Base-by-base conservation (phyloP, 73 alveolate species). In the Blepharisma stoltei region DNA sequence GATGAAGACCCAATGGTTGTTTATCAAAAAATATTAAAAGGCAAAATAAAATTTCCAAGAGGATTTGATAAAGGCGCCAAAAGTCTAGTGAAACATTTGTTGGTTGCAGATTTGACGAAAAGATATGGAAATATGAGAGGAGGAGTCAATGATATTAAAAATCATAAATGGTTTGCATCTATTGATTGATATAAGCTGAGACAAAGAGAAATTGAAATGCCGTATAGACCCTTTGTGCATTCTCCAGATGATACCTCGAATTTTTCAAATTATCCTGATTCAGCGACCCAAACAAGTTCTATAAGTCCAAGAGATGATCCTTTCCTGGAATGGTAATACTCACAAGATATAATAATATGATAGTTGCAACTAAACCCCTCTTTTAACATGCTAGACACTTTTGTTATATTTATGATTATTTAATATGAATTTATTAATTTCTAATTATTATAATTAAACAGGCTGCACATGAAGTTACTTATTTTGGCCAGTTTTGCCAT, bases 1-100 rank as follows among this genome's bases (percentile, higher is more conserved):
- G 99, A 95, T 66, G 98, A 95, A 85, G 98, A 95, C 80, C 99
- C 99, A 7, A 95, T 93, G 98, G 97, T 95, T 70, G 92, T 94
- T 77, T 92, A 94, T 84, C 93, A 94, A 78, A 94, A 94, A 85
- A 92, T 92, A 20, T 65, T 92, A 54, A 93, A 93, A 60, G 98
- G 98, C 52, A 92, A 92, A 79, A 88, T 92, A 23, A 83, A 86
- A 71, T 92, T 92, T 81, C 98, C 98, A 46, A 83, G 92, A 73
- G 83, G 83, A 65, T 90, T 92, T 65, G 98, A 92, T 84, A 70
- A 46, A 11, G 83, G 86, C 47, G 95, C 93, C 41, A 88, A 90
- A 41, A 60, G 81, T 48, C 43, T 90, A 78, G 96, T 92, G 49
- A 92, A 92, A 76, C 93, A 91, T 83, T 86, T 92, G 7, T 67